Base-by-base conservation (phyloP, 1,284 basidiomycete genomes). In the Gastroboletus turbinatus region DNA sequence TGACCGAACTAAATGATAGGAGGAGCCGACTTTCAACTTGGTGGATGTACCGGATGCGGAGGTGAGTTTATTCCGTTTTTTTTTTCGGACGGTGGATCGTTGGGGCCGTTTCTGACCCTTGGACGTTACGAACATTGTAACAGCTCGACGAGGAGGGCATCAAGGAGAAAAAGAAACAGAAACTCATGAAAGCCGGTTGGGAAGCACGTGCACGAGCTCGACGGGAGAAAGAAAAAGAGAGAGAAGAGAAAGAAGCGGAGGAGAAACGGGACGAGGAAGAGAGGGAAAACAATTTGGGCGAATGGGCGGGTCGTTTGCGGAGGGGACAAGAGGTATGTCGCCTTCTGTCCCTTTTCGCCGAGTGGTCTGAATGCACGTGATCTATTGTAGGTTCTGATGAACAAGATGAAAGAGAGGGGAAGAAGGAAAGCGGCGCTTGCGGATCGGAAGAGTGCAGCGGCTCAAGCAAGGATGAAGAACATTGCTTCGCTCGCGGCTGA, bases 401-500 rank as follows among this genome's bases (percentile, higher is more conserved):
- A 73, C 35, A 86, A 89, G 56, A 93, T 99, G 72, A 92, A 92
- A 67, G 93, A 94, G 40, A 81, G 96, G 40, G 87, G 86, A 52
- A 81, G 93, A 63, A 78, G 88, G 46, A 90, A 87, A 66, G 92
- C 90, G 7, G 94, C 95, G 46, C 76, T 99, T 46, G 88, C 83
- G 17, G 95, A 96, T 69, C 77, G 97, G 43, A 99, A 99, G 76
- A 96, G 93, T 62, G 90, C 95, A 4, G 96, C 94, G 5, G 90
- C 96, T 0, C 97, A 99, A 74, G 94, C 92, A 47, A 78, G 96
- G 60, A 99, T 99, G 96, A 98, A 98, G 77, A 94, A 83, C 60
- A 98, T 99, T 46, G 94, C 97, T 0, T 90, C 85, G 39, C 77
- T 99, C 21, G 97, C 96, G 0, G 88, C 87, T 6, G 92, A 95